Evolutionary conservation across 2,329 filamentous ascomycete species (phyloP).

Genomic region (Pezicula rhizophila): DNA sequence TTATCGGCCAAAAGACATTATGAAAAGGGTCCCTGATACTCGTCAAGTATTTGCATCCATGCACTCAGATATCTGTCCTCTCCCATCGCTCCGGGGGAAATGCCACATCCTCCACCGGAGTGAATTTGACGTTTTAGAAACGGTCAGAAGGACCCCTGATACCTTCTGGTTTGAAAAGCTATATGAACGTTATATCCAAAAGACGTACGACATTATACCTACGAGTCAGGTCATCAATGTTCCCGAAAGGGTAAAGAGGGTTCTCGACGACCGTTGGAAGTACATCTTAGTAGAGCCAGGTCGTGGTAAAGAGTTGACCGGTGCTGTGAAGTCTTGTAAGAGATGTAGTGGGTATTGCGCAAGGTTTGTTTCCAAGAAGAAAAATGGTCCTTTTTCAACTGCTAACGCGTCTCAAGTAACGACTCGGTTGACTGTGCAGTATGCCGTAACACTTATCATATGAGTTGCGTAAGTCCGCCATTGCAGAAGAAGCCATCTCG

Average conservation of each 20-base stretch:
- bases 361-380: slow-evolving; percentile 52
- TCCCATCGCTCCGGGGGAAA: slow-evolving; percentile 88
- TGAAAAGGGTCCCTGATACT: slow-evolving; percentile 84
- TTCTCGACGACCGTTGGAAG: slow-evolving; percentile 93
- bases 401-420: slow-evolving; percentile 47
- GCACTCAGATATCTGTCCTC: slow-evolving; percentile 93
- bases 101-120: slow-evolving; percentile 84
- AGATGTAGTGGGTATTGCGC: slow-evolving; percentile 87
- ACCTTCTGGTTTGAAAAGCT: slow-evolving; percentile 96
- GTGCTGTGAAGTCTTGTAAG: slow-evolving; percentile 93
- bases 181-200: slow-evolving; percentile 96
- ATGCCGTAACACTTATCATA: slow-evolving; percentile 92
- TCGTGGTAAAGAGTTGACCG: slow-evolving; percentile 89
- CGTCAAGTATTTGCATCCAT: slow-evolving; percentile 92
- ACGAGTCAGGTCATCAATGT: slow-evolving; percentile 93
- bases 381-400: background rate
- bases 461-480: slow-evolving; percentile 92
- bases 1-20: slow-evolving; percentile 93
- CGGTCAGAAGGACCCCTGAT: slow-evolving; percentile 78
- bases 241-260: slow-evolving; percentile 88
- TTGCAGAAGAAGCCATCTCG: slow-evolving; percentile 92
- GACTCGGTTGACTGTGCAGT: slow-evolving; percentile 97
- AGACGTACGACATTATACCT: slow-evolving; percentile 94
- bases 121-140: slow-evolving; percentile 76
- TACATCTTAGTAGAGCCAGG: slow-evolving; percentile 92